Percentiles rank a stretch among this genome's conserved stretches.
These are phyloP conservation scores for Danielia reshetovae DNA, from an alignment of 805 yeast genomes.

Conservation along the genomic window DNA sequence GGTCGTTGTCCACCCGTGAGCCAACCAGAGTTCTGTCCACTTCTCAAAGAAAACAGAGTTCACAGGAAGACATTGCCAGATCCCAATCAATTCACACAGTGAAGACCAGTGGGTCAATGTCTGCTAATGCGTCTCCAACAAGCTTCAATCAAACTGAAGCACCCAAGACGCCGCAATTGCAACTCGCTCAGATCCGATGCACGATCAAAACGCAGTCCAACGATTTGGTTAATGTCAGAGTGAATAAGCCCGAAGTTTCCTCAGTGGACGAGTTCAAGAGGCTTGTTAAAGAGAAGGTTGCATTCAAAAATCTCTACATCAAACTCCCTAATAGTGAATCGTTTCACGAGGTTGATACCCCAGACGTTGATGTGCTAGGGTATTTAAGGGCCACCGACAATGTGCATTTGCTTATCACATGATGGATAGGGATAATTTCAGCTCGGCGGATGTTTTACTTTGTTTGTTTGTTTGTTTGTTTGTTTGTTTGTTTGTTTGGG, in stretches of 20 bases:
- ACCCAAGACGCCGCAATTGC: slow-evolving; percentile 1
- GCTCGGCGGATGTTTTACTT: too few relatives aligned
- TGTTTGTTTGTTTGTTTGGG: too few relatives aligned
- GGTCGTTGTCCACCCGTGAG: neutral
- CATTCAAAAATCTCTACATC: slow-evolving; percentile 25
- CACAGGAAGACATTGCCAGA: too few relatives aligned
- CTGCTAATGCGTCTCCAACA: slow-evolving; percentile 2
- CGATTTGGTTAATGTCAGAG: slow-evolving; percentile 25
- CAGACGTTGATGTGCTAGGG: slow-evolving; percentile 18
- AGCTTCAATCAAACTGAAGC: slow-evolving; percentile 1
- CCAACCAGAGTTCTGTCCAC: too few relatives aligned
- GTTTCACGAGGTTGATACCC: slow-evolving; percentile 26
- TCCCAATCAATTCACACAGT: neutral
- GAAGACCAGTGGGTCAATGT: neutral
- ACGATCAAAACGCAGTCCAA: slow-evolving; percentile 24
- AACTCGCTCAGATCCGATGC: slow-evolving; percentile 18
- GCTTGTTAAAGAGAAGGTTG: slow-evolving; percentile 21
- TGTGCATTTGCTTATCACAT: slow-evolving; percentile 8
- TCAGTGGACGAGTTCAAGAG: slow-evolving; percentile 24
- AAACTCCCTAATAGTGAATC: slow-evolving; percentile 18
- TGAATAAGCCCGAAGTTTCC: slow-evolving; percentile 20
- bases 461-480: too few relatives aligned
- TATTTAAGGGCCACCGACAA: slow-evolving; percentile 18
- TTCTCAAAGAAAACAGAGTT: too few relatives aligned
- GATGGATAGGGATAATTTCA: too few relatives aligned